A percentile compares a stretch with the other conserved stretches of the same genome.
Conservation (phyloP, 2,329 filamentous ascomycete genomes). For the Calonectria hawksworthii region DNA sequence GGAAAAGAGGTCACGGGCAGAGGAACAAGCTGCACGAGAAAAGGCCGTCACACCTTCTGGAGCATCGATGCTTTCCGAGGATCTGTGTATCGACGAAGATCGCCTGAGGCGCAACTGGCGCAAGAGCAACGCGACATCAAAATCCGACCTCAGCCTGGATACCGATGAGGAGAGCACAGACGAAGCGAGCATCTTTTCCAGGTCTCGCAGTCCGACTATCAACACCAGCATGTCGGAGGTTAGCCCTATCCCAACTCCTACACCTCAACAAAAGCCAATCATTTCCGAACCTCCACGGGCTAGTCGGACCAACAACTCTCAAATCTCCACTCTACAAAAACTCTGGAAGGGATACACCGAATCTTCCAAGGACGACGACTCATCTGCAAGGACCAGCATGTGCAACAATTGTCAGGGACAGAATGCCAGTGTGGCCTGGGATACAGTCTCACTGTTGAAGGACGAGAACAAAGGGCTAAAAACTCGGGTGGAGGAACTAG, state of each 20-base stretch:
- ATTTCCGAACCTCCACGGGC: conserved; percentile 44
- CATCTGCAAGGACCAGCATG: conserved; percentile 39
- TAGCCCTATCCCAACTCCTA: conserved; percentile 38
- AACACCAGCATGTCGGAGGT: conserved; percentile 55
- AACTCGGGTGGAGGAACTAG: conserved; percentile 69
- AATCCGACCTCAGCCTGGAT: conserved; percentile 59
- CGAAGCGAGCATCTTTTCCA: conserved; percentile 71
- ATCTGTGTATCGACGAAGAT: conserved; percentile 68
- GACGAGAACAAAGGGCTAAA: conserved; percentile 75
- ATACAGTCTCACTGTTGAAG: conserved; percentile 72
- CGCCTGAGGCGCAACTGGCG: conserved; percentile 58
- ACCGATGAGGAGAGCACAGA: conserved; percentile 67
- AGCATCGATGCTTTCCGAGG: conserved; percentile 63
- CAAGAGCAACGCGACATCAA: conserved; percentile 59
- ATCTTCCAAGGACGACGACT: conserved; percentile 39
- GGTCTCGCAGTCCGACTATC: conserved; percentile 70
- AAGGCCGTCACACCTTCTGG: conserved; percentile 49
- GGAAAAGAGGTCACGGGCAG: conserved; percentile 63
- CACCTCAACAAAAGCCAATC: conserved; percentile 39
- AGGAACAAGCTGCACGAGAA: conserved; percentile 53
- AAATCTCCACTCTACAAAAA: conserved; percentile 57
- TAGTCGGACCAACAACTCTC: conserved; percentile 50
- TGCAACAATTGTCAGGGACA: conserved; percentile 72
- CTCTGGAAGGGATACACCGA: conserved; percentile 59
- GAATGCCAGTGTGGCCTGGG: conserved; percentile 73